A percentile compares a stretch with the other conserved stretches of the same genome.
Evolutionary conservation across 2,329 filamentous ascomycete species (phyloP).

Genomic region (Aureobasidium sp.): DNA sequence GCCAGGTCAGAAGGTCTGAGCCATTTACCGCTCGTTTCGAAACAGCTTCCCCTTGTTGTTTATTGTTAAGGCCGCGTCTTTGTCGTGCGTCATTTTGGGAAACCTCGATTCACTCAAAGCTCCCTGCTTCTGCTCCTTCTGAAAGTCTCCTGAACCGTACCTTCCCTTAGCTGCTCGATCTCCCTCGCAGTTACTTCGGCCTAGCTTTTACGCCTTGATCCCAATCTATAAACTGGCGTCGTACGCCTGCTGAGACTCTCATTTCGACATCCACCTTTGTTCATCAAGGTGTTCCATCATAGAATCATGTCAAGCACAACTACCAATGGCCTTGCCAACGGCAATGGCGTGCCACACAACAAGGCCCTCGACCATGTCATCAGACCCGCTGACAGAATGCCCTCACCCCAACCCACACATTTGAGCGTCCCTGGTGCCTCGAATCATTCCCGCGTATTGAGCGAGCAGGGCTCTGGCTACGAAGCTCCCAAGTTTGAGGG

Average conservation of each 20-base stretch:
- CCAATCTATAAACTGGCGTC: background rate
- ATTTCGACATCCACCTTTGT: slow-evolving; percentile 2
- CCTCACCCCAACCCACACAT: slow-evolving; percentile 84
- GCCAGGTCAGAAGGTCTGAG: slow-evolving; percentile 8
- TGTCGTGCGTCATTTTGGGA: background rate
- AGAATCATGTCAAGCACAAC: slow-evolving; percentile 1
- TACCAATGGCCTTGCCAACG: background rate
- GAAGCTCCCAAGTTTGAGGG: slow-evolving; percentile 90
- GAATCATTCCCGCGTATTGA: slow-evolving; percentile 63
- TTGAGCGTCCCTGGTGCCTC: slow-evolving; percentile 59
- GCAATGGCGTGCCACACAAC: slow-evolving; percentile 34
- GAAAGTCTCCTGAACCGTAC: slow-evolving; percentile 1
- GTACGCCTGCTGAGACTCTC: background rate
- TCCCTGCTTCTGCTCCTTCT: background rate
- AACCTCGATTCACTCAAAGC: background rate
- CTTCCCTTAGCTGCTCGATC: background rate
- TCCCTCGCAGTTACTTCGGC: slow-evolving; percentile 1
- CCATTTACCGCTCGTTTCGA: slow-evolving; percentile 10
- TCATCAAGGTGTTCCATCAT: slow-evolving; percentile 5
- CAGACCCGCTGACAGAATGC: slow-evolving; percentile 53
- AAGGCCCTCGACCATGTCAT: slow-evolving; percentile 52
- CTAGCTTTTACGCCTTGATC: background rate
- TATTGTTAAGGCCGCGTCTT: background rate
- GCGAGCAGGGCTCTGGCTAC: slow-evolving; percentile 88
- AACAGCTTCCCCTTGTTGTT: background rate